Base-by-base conservation (phyloP, 371 early-diverging fungal genomes). In the Entomophthora muscae region DNA sequence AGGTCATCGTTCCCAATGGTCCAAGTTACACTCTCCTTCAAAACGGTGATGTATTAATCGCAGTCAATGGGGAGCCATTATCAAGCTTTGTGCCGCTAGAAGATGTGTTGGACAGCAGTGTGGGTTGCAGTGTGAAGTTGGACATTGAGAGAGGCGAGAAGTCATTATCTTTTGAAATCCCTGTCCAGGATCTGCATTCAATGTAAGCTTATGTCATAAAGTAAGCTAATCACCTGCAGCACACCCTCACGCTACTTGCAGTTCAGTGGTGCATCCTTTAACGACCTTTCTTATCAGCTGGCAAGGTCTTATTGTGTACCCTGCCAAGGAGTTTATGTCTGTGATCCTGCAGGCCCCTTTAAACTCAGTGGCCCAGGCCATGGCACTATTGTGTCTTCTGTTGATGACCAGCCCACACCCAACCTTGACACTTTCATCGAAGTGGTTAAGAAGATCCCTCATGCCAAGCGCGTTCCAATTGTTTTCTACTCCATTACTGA, bases 1-100 rank as follows among this genome's bases (percentile, higher is more conserved):
- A 90, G 64, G 76, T 81, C 0, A 90, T 92, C 0, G 68, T 92
- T 13, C 95, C 92, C 23, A 77, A 83, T 55, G 93, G 93, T 0
- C 94, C 94, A 10, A 88, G 89, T 0, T 68, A 75, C 27, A 79
- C 76, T 1, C 68, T 76, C 10, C 68, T 96, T 58, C 85, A 89
- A 55, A 86, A 89, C 63, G 93, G 95, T 22, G 96, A 96, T 72
- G 82, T 96, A 23, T 72, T 86, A n/a, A 66, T 93, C 3, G 75
- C 82, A 0, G 77, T 93, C 32, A 86, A 94, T 66, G 88, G 83
- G 3, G 66, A 79, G 57, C 72, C 83, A n/a, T 75, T 91, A 23
- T 85, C 88, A 21, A 84, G 84, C 63, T 96, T 96, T 76, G 89
- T 88, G 1, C 81, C 83, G 1, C 76, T 93, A 28, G 93, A 91